Evolutionary conservation across 768 basidiomycete species (phyloP).

Genomic region (Leccinum variicolor): DNA sequence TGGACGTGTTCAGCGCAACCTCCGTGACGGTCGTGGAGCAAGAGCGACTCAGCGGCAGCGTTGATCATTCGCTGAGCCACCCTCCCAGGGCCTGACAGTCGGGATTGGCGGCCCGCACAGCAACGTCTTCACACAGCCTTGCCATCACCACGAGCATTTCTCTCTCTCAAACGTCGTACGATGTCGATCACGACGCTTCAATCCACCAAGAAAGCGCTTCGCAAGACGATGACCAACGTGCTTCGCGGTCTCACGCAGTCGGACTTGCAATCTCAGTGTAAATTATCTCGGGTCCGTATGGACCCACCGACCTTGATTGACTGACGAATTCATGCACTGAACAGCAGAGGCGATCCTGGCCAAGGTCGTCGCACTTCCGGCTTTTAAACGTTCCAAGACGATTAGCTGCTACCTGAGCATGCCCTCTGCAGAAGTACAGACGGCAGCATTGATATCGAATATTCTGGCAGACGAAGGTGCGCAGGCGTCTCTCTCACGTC

Average conservation of each 20-base stretch:
- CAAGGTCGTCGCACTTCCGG: constrained; percentile 47
- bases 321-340: constrained; percentile 3
- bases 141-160: not conserved
- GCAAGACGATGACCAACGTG: constrained; percentile 45
- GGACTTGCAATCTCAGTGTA: constrained; percentile 62
- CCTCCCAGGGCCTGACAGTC: not conserved
- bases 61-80: constrained; percentile 15
- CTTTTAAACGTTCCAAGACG: constrained; percentile 45
- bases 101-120: not conserved
- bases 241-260: constrained; percentile 43
- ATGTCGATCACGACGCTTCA: constrained; percentile 31
- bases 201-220: constrained; percentile 50
- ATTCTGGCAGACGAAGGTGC: constrained; percentile 54
- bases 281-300: not conserved
- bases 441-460: constrained; percentile 44
- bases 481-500: constrained; percentile 10
- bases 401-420: constrained; percentile 81
- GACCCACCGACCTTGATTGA: not conserved
- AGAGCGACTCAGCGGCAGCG: constrained; percentile 2
- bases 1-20: constrained; percentile 15
- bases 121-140: not conserved
- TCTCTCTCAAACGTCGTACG: not conserved
- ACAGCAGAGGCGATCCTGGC: constrained; percentile 37
- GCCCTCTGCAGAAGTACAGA: constrained; percentile 69
- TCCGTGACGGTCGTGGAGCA: constrained; percentile 16